Evolutionary conservation across 768 basidiomycete genomes (phyloP).

Genomic region (Phanerochaete carnosa): DNA sequence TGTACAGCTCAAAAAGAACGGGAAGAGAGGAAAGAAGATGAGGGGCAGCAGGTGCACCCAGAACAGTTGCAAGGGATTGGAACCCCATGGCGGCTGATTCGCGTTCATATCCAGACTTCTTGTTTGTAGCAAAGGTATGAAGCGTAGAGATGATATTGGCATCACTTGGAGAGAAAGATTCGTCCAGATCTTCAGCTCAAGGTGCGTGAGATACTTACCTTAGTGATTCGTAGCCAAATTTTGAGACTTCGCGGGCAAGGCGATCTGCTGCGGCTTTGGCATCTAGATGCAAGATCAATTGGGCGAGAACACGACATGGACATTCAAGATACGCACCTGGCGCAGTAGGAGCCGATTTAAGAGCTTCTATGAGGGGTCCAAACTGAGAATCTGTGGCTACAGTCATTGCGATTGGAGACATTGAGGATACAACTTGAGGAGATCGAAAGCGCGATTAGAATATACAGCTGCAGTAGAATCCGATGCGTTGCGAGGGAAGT

Average conservation of each 20-base stretch:
- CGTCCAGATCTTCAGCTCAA: not conserved
- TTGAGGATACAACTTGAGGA: slow-evolving; percentile 30
- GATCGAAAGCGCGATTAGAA: slow-evolving; percentile 15
- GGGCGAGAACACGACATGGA: not conserved
- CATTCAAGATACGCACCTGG: slow-evolving; percentile 27
- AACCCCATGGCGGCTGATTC: slow-evolving; percentile 84
- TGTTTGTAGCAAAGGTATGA: slow-evolving; percentile 70
- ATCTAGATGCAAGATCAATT: slow-evolving; percentile 40
- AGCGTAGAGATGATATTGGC: slow-evolving; percentile 58
- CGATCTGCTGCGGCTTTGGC: slow-evolving; percentile 83
- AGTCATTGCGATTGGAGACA: slow-evolving; percentile 56
- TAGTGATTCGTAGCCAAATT: slow-evolving; percentile 58
- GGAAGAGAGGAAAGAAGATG: slow-evolving; percentile 76
- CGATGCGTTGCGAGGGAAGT: not conserved
- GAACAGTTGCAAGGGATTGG: slow-evolving; percentile 64
- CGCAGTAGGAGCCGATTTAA: slow-evolving; percentile 35
- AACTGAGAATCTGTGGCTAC: slow-evolving; percentile 42
- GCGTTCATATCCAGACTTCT: slow-evolving; percentile 85
- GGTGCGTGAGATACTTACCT: slow-evolving; percentile 40
- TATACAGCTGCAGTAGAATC: slow-evolving; percentile 5
- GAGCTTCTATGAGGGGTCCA: slow-evolving; percentile 39
- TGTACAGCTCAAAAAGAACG: slow-evolving; percentile 76
- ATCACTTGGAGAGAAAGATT: slow-evolving; percentile 43
- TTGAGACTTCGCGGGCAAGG: slow-evolving; percentile 69
- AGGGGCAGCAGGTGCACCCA: slow-evolving; percentile 71